Conservation (phyloP, 1,284 basidiomycete species). For the Moesziomyces sp. region DNA sequence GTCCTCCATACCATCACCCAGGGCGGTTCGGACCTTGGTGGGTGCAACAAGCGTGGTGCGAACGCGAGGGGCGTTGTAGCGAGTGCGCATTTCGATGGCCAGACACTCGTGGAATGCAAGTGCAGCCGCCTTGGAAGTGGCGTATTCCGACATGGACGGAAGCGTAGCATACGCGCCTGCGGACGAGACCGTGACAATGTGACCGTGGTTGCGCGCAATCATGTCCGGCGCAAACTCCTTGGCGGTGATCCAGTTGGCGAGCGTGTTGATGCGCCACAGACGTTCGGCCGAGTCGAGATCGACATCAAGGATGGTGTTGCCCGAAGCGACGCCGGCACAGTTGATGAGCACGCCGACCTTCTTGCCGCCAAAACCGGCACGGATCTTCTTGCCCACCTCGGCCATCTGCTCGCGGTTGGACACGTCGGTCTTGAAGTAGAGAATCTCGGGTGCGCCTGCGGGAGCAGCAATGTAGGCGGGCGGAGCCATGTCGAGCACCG, state of each 20-base stretch:
- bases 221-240: conserved; percentile 65
- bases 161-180: conserved; percentile 58
- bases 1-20: conserved; percentile 64
- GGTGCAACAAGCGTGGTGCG: conserved; percentile 63
- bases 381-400: conserved; percentile 54
- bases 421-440: conserved; percentile 66
- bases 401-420: conserved; percentile 54
- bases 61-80: conserved; percentile 60
- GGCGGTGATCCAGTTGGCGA: conserved; percentile 59
- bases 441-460: conserved; percentile 60
- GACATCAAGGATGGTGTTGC: conserved; percentile 56
- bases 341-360: conserved; percentile 59
- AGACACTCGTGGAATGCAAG: conserved; percentile 65
- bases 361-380: conserved; percentile 44
- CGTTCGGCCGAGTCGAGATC: conserved; percentile 42
- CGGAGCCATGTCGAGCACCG: conserved; percentile 63
- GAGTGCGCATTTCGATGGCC: conserved; percentile 55
- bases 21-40: conserved; percentile 65
- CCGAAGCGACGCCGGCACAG: conserved; percentile 64
- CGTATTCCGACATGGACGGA: conserved; percentile 62
- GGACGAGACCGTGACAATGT: conserved; percentile 62
- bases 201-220: conserved; percentile 63
- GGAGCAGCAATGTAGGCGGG: conserved; percentile 60
- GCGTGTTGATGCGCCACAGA: conserved; percentile 63
- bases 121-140: conserved; percentile 61